Percentiles rank a stretch among this genome's conserved stretches.
Evolutionary conservation across 2,329 filamentous ascomycete species (phyloP).

Genomic region (Claviceps purpurea): DNA sequence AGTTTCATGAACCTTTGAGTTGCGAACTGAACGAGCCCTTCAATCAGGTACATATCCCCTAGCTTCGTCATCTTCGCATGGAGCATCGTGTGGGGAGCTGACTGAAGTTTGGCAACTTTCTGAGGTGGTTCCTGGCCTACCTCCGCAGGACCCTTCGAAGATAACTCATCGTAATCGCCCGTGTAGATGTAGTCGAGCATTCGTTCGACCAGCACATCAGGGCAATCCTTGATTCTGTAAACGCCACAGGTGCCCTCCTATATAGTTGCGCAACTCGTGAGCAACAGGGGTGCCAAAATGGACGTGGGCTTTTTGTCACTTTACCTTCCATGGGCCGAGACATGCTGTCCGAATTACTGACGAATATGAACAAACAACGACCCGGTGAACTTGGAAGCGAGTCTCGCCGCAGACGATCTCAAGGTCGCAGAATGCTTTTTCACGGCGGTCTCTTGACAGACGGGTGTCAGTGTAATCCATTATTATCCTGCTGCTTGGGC

Average conservation of each 20-base stretch:
- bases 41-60: neutral
- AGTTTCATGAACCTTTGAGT: neutral
- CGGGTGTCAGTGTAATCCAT: too few relatives aligned
- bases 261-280: neutral
- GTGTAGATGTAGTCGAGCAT: neutral
- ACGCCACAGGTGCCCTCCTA: neutral
- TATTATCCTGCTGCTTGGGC: too few relatives aligned
- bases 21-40: neutral
- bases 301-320: neutral
- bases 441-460: too few relatives aligned
- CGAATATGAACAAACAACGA: neutral
- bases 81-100: neutral
- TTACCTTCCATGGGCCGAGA: neutral
- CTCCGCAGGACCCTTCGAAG: too few relatives aligned
- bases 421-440: too few relatives aligned
- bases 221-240: neutral
- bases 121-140: too few relatives aligned
- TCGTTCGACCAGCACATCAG: neutral
- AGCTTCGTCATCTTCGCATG: neutral
- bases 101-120: neutral
- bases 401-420: neutral
- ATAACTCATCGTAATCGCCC: neutral
- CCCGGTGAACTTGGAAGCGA: neutral
- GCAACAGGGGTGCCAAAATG: neutral
- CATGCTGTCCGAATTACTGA: neutral